Evolutionary conservation across 2,329 filamentous ascomycete genomes (phyloP).

Genomic region (Aspergillus fumigatus): DNA sequence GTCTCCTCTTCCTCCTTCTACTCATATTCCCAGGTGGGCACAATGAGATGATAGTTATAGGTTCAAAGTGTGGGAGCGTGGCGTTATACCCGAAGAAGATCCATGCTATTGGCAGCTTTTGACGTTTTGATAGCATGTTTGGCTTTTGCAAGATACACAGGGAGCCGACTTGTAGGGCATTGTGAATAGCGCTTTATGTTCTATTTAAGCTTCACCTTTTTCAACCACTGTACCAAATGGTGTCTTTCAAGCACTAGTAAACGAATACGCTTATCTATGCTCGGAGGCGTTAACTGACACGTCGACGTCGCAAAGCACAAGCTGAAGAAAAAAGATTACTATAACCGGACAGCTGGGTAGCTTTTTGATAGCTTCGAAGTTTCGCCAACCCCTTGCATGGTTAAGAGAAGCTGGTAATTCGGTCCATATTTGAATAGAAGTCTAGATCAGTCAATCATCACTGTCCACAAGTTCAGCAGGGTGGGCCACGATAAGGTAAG

Average conservation of each 20-base stretch:
- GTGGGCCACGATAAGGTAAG: background rate
- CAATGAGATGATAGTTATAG: constrained; percentile 25
- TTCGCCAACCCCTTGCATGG: background rate
- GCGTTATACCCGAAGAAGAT: constrained; percentile 26
- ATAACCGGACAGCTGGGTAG: background rate
- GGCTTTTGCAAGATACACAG: background rate
- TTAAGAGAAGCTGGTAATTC: background rate
- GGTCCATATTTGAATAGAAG: no score
- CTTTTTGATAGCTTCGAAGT: background rate
- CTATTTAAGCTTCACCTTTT: background rate
- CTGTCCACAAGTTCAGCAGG: background rate
- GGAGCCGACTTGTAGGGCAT: background rate
- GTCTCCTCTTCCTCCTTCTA: background rate
- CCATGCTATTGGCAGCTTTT: background rate
- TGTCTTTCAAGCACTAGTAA: background rate
- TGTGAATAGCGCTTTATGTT: background rate
- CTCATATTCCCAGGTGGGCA: constrained; percentile 8
- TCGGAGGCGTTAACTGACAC: background rate
- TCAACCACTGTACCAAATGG: background rate
- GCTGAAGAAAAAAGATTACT: background rate
- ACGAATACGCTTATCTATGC: background rate
- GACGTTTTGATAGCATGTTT: background rate
- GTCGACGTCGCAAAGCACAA: background rate
- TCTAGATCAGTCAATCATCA: no score
- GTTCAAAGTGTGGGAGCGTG: constrained; percentile 26